phyloP scores from a whole-genome alignment of 1,284 basidiomycete genomes.

The Fomitopsis pinicola region DNA sequence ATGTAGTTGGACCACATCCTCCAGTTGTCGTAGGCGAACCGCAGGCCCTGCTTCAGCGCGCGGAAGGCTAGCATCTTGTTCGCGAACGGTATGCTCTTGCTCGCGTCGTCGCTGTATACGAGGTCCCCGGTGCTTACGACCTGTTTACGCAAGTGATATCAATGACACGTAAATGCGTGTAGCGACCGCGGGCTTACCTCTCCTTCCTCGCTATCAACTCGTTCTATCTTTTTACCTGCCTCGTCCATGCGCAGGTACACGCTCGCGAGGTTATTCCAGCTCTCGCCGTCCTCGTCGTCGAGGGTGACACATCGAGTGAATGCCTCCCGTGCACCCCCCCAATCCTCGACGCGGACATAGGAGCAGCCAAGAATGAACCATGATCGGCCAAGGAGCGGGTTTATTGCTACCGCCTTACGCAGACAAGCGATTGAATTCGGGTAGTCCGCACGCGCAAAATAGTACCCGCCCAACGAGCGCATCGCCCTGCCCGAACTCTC shows the following conservation, averaged over 20 bases:
- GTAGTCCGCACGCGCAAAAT: conserved; percentile 72
- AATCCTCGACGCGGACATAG: conserved; percentile 75
- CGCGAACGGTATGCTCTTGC: conserved; percentile 44
- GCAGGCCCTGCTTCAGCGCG: conserved; percentile 90
- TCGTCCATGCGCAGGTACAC: conserved; percentile 85
- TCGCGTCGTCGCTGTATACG: conserved; percentile 16
- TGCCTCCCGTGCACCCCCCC: conserved; percentile 80
- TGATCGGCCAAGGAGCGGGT: conserved; percentile 80
- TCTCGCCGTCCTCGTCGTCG: conserved; percentile 96
- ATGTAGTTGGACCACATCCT: conserved; percentile 99
- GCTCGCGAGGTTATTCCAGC: conserved; percentile 97
- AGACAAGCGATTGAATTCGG: conserved; percentile 65
- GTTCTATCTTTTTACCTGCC: conserved; percentile 19
- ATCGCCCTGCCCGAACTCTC: conserved; percentile 84
- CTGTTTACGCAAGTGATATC: not conserved
- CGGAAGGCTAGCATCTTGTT: conserved; percentile 90
- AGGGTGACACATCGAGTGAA: conserved; percentile 86
- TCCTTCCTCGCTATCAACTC: conserved; percentile 24
- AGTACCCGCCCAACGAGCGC: conserved; percentile 84
- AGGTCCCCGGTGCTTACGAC: conserved; percentile 10
- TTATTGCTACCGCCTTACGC: conserved; percentile 77
- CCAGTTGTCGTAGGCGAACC: conserved; percentile 88
- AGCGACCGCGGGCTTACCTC: conserved; percentile 19
- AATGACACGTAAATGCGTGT: not conserved
- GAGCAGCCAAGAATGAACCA: conserved; percentile 98